phyloP scores from a whole-genome alignment of 768 basidiomycete genomes.

The Ramaria sp. region DNA sequence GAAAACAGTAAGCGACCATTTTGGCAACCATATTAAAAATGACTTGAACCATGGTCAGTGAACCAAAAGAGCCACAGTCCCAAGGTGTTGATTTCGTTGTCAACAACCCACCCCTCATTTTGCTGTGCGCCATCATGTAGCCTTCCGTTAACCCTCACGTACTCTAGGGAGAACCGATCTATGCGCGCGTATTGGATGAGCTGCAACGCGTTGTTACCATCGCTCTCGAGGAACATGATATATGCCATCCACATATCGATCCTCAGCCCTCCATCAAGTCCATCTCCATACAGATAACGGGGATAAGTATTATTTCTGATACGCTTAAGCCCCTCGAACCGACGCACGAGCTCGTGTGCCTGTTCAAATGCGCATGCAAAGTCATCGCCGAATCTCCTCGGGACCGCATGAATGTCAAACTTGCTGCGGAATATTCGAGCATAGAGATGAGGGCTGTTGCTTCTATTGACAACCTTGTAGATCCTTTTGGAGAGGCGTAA shows the following conservation, averaged over 20 bases:
- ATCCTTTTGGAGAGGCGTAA: constrained; percentile 33
- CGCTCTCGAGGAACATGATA: constrained; percentile 54
- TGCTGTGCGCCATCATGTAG: constrained; percentile 29
- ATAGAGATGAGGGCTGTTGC: constrained; percentile 28
- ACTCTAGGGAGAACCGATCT: constrained; percentile 32
- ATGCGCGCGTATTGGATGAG: constrained; percentile 40
- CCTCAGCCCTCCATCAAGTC: not conserved
- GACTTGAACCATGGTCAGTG: constrained; percentile 32
- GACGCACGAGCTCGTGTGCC: constrained; percentile 9
- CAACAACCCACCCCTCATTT: constrained; percentile 46
- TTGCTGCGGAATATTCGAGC: constrained; percentile 40
- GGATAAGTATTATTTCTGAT: not conserved
- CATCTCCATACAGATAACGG: not conserved
- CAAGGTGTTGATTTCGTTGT: constrained; percentile 36
- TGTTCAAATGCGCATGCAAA: not conserved
- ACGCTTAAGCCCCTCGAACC: constrained; percentile 11
- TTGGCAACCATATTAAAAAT: not conserved
- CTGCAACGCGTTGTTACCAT: constrained; percentile 51
- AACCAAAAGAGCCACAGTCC: constrained; percentile 60
- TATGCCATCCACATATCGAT: constrained; percentile 38
- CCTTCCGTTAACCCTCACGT: constrained; percentile 26
- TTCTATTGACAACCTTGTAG: constrained; percentile 22
- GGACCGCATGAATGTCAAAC: constrained; percentile 45
- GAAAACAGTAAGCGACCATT: not conserved
- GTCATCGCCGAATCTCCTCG: constrained; percentile 33